phyloP scores from a whole-genome alignment of 2,329 filamentous ascomycete species.

The Nannizziopsis barbatae region DNA sequence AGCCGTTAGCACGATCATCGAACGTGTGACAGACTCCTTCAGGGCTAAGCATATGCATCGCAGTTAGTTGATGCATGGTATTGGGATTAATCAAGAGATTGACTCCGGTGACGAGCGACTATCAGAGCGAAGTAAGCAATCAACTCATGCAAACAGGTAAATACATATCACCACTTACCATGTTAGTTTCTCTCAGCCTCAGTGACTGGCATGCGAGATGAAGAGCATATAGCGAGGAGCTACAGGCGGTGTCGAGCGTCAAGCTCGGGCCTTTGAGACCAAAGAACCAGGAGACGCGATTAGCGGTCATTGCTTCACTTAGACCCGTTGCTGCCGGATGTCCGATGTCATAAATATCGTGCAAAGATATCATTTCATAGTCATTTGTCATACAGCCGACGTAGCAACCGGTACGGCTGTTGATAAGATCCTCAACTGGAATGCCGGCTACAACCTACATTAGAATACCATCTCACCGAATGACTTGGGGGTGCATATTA shows the following conservation, averaged over 20 bases:
- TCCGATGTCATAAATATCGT: no score
- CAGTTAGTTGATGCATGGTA: conserved; percentile 15
- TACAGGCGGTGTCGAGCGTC: conserved; percentile 24
- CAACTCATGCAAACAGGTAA: no score
- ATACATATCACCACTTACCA: no score
- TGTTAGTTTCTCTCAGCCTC: conserved; percentile 12
- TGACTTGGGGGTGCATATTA: no score
- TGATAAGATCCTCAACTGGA: no score
- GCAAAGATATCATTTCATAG: no score
- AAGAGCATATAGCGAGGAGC: conserved; percentile 19
- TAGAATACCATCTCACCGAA: no score
- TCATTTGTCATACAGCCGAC: no score
- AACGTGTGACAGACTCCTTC: conserved; percentile 40
- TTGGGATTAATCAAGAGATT: conserved; percentile 28
- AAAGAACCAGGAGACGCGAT: conserved; percentile 23
- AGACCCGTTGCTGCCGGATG: no score
- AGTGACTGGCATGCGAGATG: conserved; percentile 22
- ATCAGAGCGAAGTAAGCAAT: no score
- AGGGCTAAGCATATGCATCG: conserved; percentile 37
- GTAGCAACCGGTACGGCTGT: no score
- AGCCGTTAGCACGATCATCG: conserved; percentile 36
- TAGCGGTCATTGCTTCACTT: conserved; percentile 22
- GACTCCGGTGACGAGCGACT: conserved; percentile 17
- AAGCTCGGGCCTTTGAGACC: conserved; percentile 22
- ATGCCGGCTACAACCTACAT: no score